Evolutionary conservation across 2,329 filamentous ascomycete species (phyloP).

Genomic region (Stachybotrys elegans): DNA sequence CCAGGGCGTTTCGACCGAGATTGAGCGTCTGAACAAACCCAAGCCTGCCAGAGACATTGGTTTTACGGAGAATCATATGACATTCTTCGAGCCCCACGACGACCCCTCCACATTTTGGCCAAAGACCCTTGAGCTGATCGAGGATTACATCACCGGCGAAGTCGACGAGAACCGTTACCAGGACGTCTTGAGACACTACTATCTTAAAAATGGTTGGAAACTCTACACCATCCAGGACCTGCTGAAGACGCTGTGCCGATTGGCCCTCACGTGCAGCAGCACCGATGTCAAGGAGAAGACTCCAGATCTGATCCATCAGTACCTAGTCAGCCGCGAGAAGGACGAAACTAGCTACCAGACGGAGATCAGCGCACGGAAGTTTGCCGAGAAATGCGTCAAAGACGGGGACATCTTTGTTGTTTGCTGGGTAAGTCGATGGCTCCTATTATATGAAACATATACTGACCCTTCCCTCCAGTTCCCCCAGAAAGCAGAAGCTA

Average conservation of each 20-base stretch:
- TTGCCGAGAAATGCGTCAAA: slow-evolving; percentile 87
- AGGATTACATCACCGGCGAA: slow-evolving; percentile 78
- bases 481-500: slow-evolving; percentile 62
- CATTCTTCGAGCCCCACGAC: slow-evolving; percentile 67
- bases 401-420: slow-evolving; percentile 89
- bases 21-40: slow-evolving; percentile 64
- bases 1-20: slow-evolving; percentile 65
- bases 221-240: slow-evolving; percentile 91
- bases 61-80: slow-evolving; percentile 71
- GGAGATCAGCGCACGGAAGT: slow-evolving; percentile 86
- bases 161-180: slow-evolving; percentile 81
- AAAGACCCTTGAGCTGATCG: slow-evolving; percentile 78
- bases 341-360: slow-evolving; percentile 85
- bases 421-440: slow-evolving; percentile 67
- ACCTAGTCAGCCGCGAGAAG: slow-evolving; percentile 73
- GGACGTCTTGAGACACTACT: slow-evolving; percentile 86
- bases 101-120: slow-evolving; percentile 70
- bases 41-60: slow-evolving; percentile 83
- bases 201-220: slow-evolving; percentile 86
- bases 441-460: neutral
- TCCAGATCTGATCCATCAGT: slow-evolving; percentile 81
- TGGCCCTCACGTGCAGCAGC: slow-evolving; percentile 77
- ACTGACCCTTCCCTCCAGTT: slow-evolving; percentile 46
- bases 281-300: slow-evolving; percentile 90
- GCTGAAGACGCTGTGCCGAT: slow-evolving; percentile 72